These are phyloP conservation scores for Cnidoscolus chayamansa DNA, from an alignment of 441 rosid genomes.

Conservation along the genomic window DNA sequence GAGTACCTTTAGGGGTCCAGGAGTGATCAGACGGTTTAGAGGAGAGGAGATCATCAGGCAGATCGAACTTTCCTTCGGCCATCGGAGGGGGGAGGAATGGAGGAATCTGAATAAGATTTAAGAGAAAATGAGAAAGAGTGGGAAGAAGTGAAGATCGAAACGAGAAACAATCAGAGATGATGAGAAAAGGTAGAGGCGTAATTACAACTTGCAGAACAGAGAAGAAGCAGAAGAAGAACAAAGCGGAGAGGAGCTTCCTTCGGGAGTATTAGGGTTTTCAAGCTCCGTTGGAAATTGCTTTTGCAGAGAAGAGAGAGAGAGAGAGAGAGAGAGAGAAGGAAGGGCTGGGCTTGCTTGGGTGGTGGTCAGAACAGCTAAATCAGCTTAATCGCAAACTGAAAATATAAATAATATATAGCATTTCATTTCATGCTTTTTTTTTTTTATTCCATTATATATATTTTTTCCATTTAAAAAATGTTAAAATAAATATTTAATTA, in stretches of 20 bases:
- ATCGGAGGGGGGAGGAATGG: slow-evolving; percentile 32
- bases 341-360: background rate
- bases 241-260: background rate
- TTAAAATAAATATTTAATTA: too few species aligned
- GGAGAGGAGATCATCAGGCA: slow-evolving; percentile 68
- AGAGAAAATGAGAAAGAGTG: slow-evolving; percentile 6
- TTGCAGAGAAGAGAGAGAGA: background rate
- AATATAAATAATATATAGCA: too few species aligned
- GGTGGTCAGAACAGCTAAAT: background rate
- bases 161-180: background rate
- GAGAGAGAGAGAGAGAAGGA: slow-evolving; percentile 20
- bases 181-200: too few species aligned
- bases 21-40: slow-evolving; percentile 55
- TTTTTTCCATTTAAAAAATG: too few species aligned
- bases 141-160: slow-evolving; percentile 16
- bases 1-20: slow-evolving; percentile 48
- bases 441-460: too few species aligned
- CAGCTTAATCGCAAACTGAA: background rate
- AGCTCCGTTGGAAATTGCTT: slow-evolving; percentile 1
- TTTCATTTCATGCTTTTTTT: too few species aligned
- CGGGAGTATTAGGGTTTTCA: slow-evolving; percentile 20
- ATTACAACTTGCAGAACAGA: background rate
- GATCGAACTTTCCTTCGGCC: slow-evolving; percentile 74
- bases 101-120: background rate
- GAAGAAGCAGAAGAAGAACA: background rate